Evolutionary conservation across 108 stramenopile species (phyloP), one percentile per base, ranked within the genome.

Genomic region (Skeletonema tropicum): DNA sequence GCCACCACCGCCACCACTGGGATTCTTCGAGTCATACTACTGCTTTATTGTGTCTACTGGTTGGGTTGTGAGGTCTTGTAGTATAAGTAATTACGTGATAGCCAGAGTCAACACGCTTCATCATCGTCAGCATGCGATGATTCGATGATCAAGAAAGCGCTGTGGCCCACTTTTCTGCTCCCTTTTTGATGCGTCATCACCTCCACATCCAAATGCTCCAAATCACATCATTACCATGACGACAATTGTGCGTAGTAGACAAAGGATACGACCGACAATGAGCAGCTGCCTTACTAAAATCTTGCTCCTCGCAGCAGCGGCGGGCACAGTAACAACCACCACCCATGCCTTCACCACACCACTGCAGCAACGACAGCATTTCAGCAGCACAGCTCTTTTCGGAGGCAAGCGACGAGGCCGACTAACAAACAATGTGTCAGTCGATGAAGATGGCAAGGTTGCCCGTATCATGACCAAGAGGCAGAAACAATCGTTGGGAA

Each of bases 361-460:
- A 9, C 7, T n/a, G 8, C 55, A 3, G 3, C 42, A 45, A 45
- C 3, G 15, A 45, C 14, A 45, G 42, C 15, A 23, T 29, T 29
- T 33, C 2, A 23, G 33, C 64, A 19, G 19, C 10, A 81, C 73
- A 11, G 63, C 55, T 12, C 69, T 74, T 29, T 38, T 59, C 60
- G 66, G 73, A 8, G 55, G 52, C 25, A 81, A 81, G 29, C 80
- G 80, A 35, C 60, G 80, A 32, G 80, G 80, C 36, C 61, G 60
- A 30, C 80, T 81, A 4, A 68, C 60, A 35, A 74, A 74, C 55
- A 81, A 81, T 35, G 63, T 81, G 29, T 62, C 68, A 7, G 31
- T 81, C 15, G 72, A 81, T 55, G 68, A 81, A 32, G 73, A 81
- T 21, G 80, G 80, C 0, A 59, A 70, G 2, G 68, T 81, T 4